Evolutionary conservation across 2,329 filamentous ascomycete species (phyloP).

Genomic region (Venturia aucupariae): DNA sequence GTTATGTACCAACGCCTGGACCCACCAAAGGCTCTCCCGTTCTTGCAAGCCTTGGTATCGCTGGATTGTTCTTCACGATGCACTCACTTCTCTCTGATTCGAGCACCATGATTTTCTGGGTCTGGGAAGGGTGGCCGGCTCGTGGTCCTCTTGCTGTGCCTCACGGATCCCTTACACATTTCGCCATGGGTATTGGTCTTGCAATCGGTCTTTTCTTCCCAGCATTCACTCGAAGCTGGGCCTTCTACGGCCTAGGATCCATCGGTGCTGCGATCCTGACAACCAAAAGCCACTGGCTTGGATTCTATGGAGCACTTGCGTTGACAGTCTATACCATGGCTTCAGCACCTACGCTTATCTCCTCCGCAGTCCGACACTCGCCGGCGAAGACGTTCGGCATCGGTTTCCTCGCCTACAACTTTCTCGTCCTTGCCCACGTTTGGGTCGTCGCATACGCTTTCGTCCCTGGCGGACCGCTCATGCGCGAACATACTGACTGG

Average conservation of each 20-base stretch:
- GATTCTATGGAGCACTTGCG: constrained; percentile 74
- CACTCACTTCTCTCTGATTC: constrained; percentile 93
- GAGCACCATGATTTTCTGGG: constrained; percentile 98
- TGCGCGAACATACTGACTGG: constrained; percentile 93
- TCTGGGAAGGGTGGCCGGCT: constrained; percentile 92
- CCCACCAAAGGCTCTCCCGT: constrained; percentile 55
- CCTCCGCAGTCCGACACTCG: constrained; percentile 64
- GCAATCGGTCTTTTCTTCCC: constrained; percentile 67
- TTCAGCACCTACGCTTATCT: constrained; percentile 64
- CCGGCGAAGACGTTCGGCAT: constrained; percentile 77
- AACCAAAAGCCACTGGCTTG: constrained; percentile 70
- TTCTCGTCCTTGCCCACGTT: constrained; percentile 92
- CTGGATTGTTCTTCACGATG: constrained; percentile 76
- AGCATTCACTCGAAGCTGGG: constrained; percentile 65
- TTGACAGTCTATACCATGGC: constrained; percentile 76
- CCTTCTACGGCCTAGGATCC: constrained; percentile 66
- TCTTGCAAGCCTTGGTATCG: constrained; percentile 68
- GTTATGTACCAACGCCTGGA: constrained; percentile 20
- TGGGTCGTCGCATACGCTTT: constrained; percentile 99
- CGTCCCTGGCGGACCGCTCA: constrained; percentile 83
- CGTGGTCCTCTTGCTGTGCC: constrained; percentile 78
- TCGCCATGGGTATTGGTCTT: constrained; percentile 77
- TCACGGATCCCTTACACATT: constrained; percentile 80
- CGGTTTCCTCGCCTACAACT: constrained; percentile 85
- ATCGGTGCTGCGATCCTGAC: constrained; percentile 73